Conservation (phyloP, 345 rosid genomes). For the Mercurialis annua region DNA sequence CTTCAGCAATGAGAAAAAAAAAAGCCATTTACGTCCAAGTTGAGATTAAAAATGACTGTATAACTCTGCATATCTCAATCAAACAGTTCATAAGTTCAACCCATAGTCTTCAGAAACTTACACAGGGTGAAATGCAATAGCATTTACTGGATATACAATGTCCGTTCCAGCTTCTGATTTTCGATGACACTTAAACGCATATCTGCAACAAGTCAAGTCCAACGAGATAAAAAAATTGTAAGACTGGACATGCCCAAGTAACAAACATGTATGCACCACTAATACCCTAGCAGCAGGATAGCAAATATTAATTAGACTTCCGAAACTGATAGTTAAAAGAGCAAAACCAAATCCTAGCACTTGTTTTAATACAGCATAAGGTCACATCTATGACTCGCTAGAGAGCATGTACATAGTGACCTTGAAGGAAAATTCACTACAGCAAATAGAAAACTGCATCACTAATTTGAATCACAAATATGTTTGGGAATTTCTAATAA, state of each 20-base stretch:
- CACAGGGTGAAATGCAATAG: conserved; percentile 98
- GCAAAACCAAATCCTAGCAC: neutral
- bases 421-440: neutral
- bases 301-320: neutral
- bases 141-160: conserved; percentile 91
- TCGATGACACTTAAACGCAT: conserved; percentile 98
- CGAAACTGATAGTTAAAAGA: neutral
- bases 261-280: neutral
- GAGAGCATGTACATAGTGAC: neutral
- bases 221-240: conserved; percentile 6
- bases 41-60: too few relatives aligned
- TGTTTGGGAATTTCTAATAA: neutral
- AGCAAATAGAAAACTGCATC: neutral
- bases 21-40: neutral
- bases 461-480: too few relatives aligned
- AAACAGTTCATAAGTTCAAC: neutral
- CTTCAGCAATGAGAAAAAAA: neutral
- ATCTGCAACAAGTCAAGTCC: conserved; percentile 40
- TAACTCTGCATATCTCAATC: neutral
- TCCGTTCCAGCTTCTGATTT: conserved; percentile 97
- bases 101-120: conserved; percentile 39
- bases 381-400: neutral
- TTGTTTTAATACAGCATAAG: neutral
- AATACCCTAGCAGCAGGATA: neutral
- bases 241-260: neutral